These are phyloP conservation scores for Lentinus brumalis DNA, from an alignment of 768 basidiomycete species.

Conservation along the genomic window DNA sequence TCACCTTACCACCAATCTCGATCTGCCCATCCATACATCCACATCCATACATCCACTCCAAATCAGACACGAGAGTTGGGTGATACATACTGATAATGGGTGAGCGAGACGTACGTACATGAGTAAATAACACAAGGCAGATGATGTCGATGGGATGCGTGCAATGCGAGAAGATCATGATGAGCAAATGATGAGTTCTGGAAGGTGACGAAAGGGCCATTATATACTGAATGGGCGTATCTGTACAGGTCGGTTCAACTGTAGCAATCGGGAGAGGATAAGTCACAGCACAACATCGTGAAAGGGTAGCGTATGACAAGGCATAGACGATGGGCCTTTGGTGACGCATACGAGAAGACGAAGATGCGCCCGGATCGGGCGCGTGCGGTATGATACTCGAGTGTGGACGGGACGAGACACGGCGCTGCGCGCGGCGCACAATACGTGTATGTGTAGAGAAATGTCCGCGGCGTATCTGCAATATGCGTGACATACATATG, in stretches of 20 bases:
- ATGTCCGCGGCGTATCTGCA: conserved; percentile 2
- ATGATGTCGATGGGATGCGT: background rate
- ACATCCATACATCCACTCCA: background rate
- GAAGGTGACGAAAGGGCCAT: no score
- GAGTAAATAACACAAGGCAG: background rate
- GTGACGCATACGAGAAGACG: background rate
- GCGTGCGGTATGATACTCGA: background rate
- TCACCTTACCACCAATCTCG: no score
- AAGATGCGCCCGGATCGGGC: background rate
- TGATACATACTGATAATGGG: background rate
- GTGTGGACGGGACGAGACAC: background rate
- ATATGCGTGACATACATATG: conserved; percentile 6
- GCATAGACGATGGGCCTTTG: background rate
- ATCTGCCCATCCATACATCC: background rate
- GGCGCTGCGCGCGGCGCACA: background rate
- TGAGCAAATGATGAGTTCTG: no score
- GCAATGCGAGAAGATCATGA: background rate
- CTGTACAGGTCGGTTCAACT: background rate
- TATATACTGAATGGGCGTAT: background rate
- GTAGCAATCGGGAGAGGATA: background rate
- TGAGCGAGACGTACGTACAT: background rate
- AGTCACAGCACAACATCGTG: background rate
- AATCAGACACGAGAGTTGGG: background rate
- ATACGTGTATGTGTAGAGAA: conserved; percentile 13
- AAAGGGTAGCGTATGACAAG: background rate